phyloP scores from a whole-genome alignment of 1,284 basidiomycete genomes.

The Cryptococcus amylolentus region DNA sequence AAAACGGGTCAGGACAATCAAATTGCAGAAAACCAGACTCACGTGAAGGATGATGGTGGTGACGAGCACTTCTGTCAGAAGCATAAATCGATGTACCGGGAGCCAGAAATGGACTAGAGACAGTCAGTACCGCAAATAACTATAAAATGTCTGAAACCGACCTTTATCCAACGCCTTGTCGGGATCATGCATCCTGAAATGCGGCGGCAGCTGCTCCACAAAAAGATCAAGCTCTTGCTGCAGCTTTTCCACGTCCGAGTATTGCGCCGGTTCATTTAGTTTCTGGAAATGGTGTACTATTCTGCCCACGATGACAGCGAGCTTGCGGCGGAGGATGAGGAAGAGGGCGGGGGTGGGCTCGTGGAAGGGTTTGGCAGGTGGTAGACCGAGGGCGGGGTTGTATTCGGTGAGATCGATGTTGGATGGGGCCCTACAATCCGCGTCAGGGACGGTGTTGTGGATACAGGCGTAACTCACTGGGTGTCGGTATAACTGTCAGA shows the following conservation, averaged over 20 bases:
- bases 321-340: slow-evolving; percentile 76
- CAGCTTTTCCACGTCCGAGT: slow-evolving; percentile 75
- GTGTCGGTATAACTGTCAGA: slow-evolving; percentile 50
- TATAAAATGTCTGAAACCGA: slow-evolving; percentile 12
- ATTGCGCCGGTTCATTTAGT: slow-evolving; percentile 73
- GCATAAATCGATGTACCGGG: slow-evolving; percentile 46
- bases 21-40: slow-evolving; percentile 7
- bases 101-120: slow-evolving; percentile 34
- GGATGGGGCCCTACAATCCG: slow-evolving; percentile 62
- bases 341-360: slow-evolving; percentile 80
- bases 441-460: slow-evolving; percentile 29
- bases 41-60: slow-evolving; percentile 50
- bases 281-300: slow-evolving; percentile 96
- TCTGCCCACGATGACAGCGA: slow-evolving; percentile 80
- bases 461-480: slow-evolving; percentile 14
- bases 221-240: slow-evolving; percentile 84
- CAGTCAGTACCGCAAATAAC: not conserved
- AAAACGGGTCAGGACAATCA: not conserved
- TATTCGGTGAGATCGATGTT: slow-evolving; percentile 73
- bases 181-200: slow-evolving; percentile 58
- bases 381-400: slow-evolving; percentile 37
- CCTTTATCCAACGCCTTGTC: slow-evolving; percentile 71
- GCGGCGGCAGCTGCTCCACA: slow-evolving; percentile 67
- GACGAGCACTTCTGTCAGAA: slow-evolving; percentile 45
- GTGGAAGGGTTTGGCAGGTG: slow-evolving; percentile 46